Evolutionary conservation across 2,329 filamentous ascomycete genomes (phyloP).

Genomic region (Cytospora piceae): DNA sequence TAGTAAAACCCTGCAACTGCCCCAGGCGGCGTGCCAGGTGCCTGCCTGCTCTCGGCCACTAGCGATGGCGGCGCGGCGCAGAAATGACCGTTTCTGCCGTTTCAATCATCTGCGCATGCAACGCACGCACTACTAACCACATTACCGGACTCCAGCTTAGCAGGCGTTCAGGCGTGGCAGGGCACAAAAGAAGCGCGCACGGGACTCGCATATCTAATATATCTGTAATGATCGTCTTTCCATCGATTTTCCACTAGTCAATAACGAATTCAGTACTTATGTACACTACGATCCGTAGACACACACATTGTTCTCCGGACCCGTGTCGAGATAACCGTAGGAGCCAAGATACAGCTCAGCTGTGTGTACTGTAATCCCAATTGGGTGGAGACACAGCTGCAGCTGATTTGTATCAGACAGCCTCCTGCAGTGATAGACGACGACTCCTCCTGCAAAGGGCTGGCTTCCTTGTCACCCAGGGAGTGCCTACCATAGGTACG

Average conservation of each 20-base stretch:
- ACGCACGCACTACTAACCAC: neutral
- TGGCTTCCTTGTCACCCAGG: neutral
- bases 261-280: neutral
- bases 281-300: no score
- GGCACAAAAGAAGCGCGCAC: neutral
- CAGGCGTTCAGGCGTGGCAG: no score
- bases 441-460: no score
- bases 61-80: neutral
- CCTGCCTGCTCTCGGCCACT: neutral
- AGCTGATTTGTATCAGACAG: slow-evolving; percentile 21
- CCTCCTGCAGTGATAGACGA: slow-evolving; percentile 1
- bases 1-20: neutral
- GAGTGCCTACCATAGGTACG: no score
- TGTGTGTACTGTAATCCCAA: neutral
- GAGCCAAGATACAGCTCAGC: no score
- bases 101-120: neutral
- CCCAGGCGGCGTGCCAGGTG: neutral
- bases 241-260: neutral
- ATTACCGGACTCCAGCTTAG: no score
- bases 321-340: neutral
- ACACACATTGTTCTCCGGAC: neutral
- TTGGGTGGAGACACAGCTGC: slow-evolving; percentile 17
- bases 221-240: neutral
- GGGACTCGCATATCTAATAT: neutral
- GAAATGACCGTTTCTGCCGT: neutral